These are phyloP conservation scores for Talaromyces sp. DNA, from an alignment of 2,329 filamentous ascomycete species.

Conservation along the genomic window DNA sequence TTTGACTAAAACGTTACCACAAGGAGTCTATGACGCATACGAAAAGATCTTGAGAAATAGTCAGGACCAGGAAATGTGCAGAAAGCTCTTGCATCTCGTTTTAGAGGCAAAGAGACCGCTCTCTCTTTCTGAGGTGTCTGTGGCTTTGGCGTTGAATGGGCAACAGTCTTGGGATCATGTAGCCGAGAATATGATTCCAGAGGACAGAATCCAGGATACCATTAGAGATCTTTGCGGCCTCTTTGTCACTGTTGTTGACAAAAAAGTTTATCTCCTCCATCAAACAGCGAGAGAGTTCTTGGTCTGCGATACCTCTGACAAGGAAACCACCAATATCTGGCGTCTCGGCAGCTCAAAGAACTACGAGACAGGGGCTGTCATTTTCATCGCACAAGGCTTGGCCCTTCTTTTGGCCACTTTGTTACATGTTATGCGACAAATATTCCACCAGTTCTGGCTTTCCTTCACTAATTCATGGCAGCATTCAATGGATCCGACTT, in stretches of 20 bases:
- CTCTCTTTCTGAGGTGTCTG: constrained; percentile 30
- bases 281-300: constrained; percentile 41
- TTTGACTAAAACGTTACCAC: constrained; percentile 22
- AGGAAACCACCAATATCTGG: no score
- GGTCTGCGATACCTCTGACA: constrained; percentile 8
- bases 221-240: constrained; percentile 34
- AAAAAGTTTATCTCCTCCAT: constrained; percentile 36
- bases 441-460: no score
- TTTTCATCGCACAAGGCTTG: no score
- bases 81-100: constrained; percentile 34
- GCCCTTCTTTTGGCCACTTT: no score
- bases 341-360: no score
- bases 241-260: constrained; percentile 32
- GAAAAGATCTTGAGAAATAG: constrained; percentile 33
- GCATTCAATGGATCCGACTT: no score
- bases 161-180: constrained; percentile 10
- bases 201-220: constrained; percentile 18
- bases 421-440: no score
- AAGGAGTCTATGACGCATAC: constrained; percentile 27
- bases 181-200: constrained; percentile 18
- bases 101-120: constrained; percentile 33
- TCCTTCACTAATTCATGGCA: no score
- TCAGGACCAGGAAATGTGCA: constrained; percentile 23
- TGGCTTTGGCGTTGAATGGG: constrained; percentile 24
- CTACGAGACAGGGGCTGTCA: no score